Percentiles rank a stretch among this genome's conserved stretches.
phyloP scores from a whole-genome alignment of 2,329 filamentous ascomycete genomes.

The Xylariaceae sp. region DNA sequence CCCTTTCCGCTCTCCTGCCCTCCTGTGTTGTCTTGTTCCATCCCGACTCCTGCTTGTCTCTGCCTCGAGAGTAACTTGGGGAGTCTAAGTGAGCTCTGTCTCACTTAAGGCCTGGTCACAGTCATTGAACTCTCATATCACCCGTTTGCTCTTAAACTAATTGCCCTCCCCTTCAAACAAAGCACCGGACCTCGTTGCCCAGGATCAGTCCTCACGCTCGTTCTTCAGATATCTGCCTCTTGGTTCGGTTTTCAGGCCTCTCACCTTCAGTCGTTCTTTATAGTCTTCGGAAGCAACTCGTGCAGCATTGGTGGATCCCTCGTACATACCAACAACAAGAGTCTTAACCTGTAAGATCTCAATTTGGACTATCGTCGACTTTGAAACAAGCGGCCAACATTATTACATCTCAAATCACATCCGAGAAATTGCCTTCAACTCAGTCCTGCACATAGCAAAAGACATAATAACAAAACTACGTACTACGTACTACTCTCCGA shows the following conservation, averaged over 20 bases:
- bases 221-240: conserved; percentile 35
- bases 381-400: conserved; percentile 17
- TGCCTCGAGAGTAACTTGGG: conserved; percentile 38
- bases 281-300: conserved; percentile 15
- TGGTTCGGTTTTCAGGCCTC: conserved; percentile 33
- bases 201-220: conserved; percentile 39
- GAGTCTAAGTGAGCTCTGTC: conserved; percentile 43
- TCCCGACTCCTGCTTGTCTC: conserved; percentile 42
- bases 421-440: conserved; percentile 14
- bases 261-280: conserved; percentile 45
- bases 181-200: conserved; percentile 22
- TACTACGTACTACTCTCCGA: conserved; percentile 13
- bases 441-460: conserved; percentile 26
- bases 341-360: conserved; percentile 26
- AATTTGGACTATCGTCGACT: conserved; percentile 13
- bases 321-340: conserved; percentile 31
- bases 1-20: conserved; percentile 42
- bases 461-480: conserved; percentile 29
- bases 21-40: conserved; percentile 44
- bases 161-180: conserved; percentile 29
- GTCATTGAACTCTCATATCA: conserved; percentile 28
- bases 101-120: conserved; percentile 39
- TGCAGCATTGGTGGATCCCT: conserved; percentile 18
- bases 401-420: conserved; percentile 19
- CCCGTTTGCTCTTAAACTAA: conserved; percentile 41